Percentiles rank a stretch among this genome's conserved stretches.
Evolutionary conservation across 805 yeast species (phyloP).

Genomic region (Yamadazyma sp.): DNA sequence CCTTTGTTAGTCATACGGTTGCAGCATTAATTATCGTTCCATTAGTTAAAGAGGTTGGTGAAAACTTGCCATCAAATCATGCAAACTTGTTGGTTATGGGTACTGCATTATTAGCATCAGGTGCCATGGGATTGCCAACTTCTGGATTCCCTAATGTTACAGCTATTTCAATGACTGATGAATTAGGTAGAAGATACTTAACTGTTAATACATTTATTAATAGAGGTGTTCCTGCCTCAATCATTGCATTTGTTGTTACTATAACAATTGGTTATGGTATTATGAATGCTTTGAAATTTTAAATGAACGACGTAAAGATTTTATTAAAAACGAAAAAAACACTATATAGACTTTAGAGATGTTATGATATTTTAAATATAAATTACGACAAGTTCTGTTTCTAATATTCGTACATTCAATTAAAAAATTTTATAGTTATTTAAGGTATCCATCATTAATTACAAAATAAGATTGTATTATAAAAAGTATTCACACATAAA

Average conservation of each 20-base stretch:
- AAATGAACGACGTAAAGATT: slow-evolving; percentile 1
- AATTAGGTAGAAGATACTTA: slow-evolving; percentile 38
- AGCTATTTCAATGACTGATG: slow-evolving; percentile 42
- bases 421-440: no score
- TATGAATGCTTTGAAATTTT: slow-evolving; percentile 29
- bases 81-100: slow-evolving; percentile 40
- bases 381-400: no score
- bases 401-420: no score
- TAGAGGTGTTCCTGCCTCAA: slow-evolving; percentile 40
- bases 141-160: slow-evolving; percentile 45
- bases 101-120: slow-evolving; percentile 38
- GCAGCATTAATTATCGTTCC: slow-evolving; percentile 43
- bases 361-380: no score
- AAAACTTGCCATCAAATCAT: slow-evolving; percentile 34
- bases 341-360: background rate
- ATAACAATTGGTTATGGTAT: slow-evolving; percentile 40
- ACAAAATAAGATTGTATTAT: no score
- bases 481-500: no score
- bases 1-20: slow-evolving; percentile 44
- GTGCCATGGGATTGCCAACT: slow-evolving; percentile 46
- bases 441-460: no score
- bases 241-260: slow-evolving; percentile 33
- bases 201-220: slow-evolving; percentile 41
- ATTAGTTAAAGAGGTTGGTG: slow-evolving; percentile 40
- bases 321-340: background rate